A percentile compares a stretch with the other conserved stretches of the same genome.
Conservation (phyloP, 768 basidiomycete genomes). For the Auriscalpium vulgare region DNA sequence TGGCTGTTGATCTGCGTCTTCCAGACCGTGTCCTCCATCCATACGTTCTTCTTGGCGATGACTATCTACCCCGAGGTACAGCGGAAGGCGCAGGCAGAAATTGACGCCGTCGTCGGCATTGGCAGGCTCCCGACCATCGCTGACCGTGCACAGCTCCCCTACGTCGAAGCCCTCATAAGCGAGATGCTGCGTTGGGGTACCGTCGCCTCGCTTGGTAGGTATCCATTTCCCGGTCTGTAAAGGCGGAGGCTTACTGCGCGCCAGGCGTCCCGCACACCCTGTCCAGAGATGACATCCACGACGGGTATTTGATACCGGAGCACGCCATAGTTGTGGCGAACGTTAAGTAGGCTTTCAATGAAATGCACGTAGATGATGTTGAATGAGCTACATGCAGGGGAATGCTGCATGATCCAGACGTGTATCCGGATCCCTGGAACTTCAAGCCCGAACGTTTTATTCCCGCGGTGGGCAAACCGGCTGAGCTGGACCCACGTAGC, state of each 20-base stretch:
- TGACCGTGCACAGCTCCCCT: slow-evolving; percentile 13
- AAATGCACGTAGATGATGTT: neutral
- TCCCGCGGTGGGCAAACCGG: neutral
- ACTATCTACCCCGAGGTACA: slow-evolving; percentile 12
- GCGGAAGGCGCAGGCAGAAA: slow-evolving; percentile 13
- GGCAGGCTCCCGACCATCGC: slow-evolving; percentile 10
- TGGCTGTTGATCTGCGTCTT: neutral
- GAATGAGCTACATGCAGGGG: slow-evolving; percentile 11
- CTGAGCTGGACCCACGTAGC: slow-evolving; percentile 11
- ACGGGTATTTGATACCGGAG: slow-evolving; percentile 22
- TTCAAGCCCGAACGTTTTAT: slow-evolving; percentile 25
- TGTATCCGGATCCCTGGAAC: slow-evolving; percentile 16
- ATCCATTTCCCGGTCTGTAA: neutral
- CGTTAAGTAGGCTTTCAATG: slow-evolving; percentile 18
- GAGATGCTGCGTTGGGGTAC: slow-evolving; percentile 16
- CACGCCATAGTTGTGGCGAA: slow-evolving; percentile 28
- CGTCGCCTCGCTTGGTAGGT: slow-evolving; percentile 5
- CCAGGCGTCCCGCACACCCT: slow-evolving; percentile 1
- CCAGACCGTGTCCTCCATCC: slow-evolving; percentile 7
- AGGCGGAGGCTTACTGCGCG: neutral
- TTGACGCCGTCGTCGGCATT: slow-evolving; percentile 12
- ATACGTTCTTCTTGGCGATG: slow-evolving; percentile 13
- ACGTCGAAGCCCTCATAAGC: slow-evolving; percentile 9
- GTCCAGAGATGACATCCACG: neutral
- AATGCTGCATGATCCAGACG: slow-evolving; percentile 20